A percentile compares a stretch with the other conserved stretches of the same genome.
phyloP scores from a whole-genome alignment of 495 filamentous ascomycete genomes.

The Podospora fimiseda region DNA sequence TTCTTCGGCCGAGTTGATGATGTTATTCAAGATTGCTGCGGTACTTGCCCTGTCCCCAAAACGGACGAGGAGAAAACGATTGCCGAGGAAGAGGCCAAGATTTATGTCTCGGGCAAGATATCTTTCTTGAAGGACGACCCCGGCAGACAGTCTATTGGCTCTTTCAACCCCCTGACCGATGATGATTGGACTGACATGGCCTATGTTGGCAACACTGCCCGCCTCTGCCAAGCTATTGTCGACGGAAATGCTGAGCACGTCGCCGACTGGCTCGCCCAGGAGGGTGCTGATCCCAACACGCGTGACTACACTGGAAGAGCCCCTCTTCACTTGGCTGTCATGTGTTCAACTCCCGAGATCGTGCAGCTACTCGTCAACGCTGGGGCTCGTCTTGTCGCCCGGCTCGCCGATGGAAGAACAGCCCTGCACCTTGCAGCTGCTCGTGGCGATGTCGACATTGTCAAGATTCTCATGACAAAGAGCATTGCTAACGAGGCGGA shows the following conservation, averaged over 20 bases:
- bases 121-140: constrained; percentile 73
- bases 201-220: constrained; percentile 65
- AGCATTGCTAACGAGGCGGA: constrained; percentile 65
- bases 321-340: constrained; percentile 68
- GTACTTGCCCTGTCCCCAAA: constrained; percentile 60
- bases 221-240: constrained; percentile 70
- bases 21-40: constrained; percentile 73
- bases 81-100: constrained; percentile 62
- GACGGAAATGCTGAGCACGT: constrained; percentile 61
- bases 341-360: constrained; percentile 58
- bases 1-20: constrained; percentile 62
- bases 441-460: constrained; percentile 59
- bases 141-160: constrained; percentile 61
- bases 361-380: constrained; percentile 65
- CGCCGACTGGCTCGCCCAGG: constrained; percentile 58
- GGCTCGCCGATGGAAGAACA: constrained; percentile 70
- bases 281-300: constrained; percentile 53
- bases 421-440: constrained; percentile 72
- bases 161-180: constrained; percentile 73
- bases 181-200: constrained; percentile 78
- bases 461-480: constrained; percentile 60
- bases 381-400: constrained; percentile 63
- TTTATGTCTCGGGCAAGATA: constrained; percentile 63
- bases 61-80: constrained; percentile 64
- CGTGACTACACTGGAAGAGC: constrained; percentile 76